Conservation (phyloP, 2,329 filamentous ascomycete species). For the Emergomyces pasteurianus region DNA sequence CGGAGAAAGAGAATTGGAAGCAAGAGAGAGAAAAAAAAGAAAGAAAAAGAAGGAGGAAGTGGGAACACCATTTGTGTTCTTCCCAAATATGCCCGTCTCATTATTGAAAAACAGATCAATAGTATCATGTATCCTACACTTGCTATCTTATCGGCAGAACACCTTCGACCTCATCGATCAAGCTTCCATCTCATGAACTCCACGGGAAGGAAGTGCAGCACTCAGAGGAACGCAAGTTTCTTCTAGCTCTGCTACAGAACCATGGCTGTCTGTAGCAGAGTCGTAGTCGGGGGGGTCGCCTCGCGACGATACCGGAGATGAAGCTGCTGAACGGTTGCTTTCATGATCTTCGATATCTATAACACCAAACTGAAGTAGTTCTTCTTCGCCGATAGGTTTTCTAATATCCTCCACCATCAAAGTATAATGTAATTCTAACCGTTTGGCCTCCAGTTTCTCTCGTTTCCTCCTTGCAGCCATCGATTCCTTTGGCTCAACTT, state of each 20-base stretch:
- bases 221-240: neutral
- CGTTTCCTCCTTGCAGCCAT: neutral
- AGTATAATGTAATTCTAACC: slow-evolving; percentile 5
- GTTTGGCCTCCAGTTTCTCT: slow-evolving; percentile 6
- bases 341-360: neutral
- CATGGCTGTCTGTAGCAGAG: neutral
- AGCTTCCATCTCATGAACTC: neutral
- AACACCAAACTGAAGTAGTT: neutral
- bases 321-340: neutral
- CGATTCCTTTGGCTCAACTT: neutral
- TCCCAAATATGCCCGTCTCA: neutral
- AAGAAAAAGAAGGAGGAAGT: neutral
- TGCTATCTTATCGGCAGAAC: neutral
- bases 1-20: neutral
- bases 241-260: neutral
- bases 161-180: neutral
- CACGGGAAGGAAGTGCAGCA: neutral
- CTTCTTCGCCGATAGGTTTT: neutral
- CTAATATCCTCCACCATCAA: slow-evolving; percentile 4
- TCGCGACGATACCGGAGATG: neutral
- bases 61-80: neutral
- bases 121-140: neutral
- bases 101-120: neutral
- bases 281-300: neutral
- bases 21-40: neutral